phyloP scores from a whole-genome alignment of 441 rosid species.

The Monsonia emarginata region DNA sequence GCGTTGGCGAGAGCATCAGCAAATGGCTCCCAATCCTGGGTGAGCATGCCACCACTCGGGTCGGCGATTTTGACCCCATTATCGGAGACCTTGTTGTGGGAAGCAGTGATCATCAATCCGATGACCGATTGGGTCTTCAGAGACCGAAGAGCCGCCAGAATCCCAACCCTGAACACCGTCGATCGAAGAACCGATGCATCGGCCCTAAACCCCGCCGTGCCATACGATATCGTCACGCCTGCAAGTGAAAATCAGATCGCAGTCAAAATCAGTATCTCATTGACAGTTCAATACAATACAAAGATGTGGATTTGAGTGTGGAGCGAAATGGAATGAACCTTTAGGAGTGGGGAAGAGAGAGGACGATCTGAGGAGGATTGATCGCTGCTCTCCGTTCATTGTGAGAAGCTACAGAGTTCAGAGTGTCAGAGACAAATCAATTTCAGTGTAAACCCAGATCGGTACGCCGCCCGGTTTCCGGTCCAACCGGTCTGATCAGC shows the following conservation, averaged over 20 bases:
- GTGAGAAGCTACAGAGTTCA: no score
- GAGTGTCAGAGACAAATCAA: no score
- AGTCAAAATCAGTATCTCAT: no score
- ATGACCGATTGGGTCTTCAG: conserved; percentile 49
- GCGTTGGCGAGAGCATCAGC: conserved; percentile 74
- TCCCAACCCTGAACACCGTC: conserved; percentile 63
- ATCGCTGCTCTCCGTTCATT: conserved; percentile 51
- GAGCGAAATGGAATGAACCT: conserved; percentile 19
- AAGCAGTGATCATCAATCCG: conserved; percentile 91
- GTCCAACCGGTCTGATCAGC: no score
- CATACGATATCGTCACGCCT: conserved; percentile 63
- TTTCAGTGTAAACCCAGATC: no score
- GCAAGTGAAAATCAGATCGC: neutral
- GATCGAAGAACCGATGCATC: conserved; percentile 66
- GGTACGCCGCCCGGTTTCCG: no score
- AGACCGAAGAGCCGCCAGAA: conserved; percentile 73
- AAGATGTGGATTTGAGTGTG: neutral
- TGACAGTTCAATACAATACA: neutral
- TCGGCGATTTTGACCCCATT: conserved; percentile 83
- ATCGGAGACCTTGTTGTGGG: conserved; percentile 65
- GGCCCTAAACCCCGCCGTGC: conserved; percentile 76
- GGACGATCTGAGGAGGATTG: conserved; percentile 37
- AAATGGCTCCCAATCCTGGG: conserved; percentile 90
- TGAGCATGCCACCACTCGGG: conserved; percentile 77
- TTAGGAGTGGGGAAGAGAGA: conserved; percentile 44